phyloP scores from a whole-genome alignment of 495 filamentous ascomycete genomes.

The Aspergillus leporis region DNA sequence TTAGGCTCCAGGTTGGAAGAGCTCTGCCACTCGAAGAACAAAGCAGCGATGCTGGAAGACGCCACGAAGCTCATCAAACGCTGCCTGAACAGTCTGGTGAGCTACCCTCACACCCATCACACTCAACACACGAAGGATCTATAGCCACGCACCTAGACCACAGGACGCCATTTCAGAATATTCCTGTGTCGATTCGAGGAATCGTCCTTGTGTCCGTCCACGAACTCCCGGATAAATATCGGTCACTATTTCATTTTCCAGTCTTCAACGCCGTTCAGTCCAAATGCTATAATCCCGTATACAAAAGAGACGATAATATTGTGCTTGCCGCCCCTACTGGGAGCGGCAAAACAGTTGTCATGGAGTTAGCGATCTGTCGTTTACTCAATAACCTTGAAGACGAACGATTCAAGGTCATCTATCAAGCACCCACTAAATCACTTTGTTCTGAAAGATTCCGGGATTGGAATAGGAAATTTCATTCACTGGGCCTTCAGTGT shows the following conservation, averaged over 20 bases:
- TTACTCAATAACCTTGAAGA: conserved; percentile 61
- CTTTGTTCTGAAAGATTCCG: conserved; percentile 79
- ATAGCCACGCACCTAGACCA: not conserved
- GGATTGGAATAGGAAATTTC: conserved; percentile 89
- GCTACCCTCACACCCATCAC: not conserved
- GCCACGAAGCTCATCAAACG: conserved; percentile 1
- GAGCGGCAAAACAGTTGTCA: conserved; percentile 87
- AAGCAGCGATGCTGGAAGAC: not conserved
- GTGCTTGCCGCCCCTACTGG: conserved; percentile 91
- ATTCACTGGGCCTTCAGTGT: conserved; percentile 69
- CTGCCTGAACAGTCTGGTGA: conserved; percentile 4
- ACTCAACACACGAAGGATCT: not conserved
- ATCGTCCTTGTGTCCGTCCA: conserved; percentile 73
- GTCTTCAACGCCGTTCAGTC: conserved; percentile 93
- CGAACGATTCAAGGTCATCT: conserved; percentile 86
- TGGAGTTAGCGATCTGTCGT: conserved; percentile 90
- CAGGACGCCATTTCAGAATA: conserved; percentile 24
- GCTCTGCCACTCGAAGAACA: not conserved
- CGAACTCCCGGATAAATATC: conserved; percentile 74
- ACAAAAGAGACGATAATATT: conserved; percentile 75
- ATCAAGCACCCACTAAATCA: conserved; percentile 93
- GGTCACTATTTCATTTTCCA: conserved; percentile 74
- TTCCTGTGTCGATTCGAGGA: conserved; percentile 55
- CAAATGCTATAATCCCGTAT: conserved; percentile 75
- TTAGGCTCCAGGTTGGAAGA: conserved; percentile 21